Evolutionary conservation across 768 basidiomycete species (phyloP).

Genomic region (Rubroboletus pulcherrimus): DNA sequence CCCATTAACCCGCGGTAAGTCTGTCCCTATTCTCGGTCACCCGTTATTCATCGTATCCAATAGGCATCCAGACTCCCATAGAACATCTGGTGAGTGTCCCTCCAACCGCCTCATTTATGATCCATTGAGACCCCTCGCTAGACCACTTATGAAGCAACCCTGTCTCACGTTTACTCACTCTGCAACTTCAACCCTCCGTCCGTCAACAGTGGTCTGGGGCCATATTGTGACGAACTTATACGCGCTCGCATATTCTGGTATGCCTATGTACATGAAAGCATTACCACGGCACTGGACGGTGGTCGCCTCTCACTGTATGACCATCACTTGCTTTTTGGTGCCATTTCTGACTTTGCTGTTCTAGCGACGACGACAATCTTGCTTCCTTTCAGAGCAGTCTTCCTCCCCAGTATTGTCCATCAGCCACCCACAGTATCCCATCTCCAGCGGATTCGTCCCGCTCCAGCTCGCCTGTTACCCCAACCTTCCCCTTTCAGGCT

Average conservation of each 20-base stretch:
- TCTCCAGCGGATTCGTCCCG: conserved; percentile 34
- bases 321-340: not conserved
- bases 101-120: not conserved
- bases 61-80: conserved; percentile 27
- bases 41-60: conserved; percentile 6
- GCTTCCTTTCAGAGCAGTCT: conserved; percentile 65
- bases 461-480: conserved; percentile 21
- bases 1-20: conserved; percentile 80
- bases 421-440: conserved; percentile 26
- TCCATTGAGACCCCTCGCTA: conserved; percentile 21
- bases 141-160: conserved; percentile 75
- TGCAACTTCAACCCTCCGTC: conserved; percentile 53
- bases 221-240: conserved; percentile 56
- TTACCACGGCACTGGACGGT: conserved; percentile 79
- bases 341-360: conserved; percentile 2
- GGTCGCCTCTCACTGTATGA: conserved; percentile 77
- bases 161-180: conserved; percentile 78
- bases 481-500: conserved; percentile 24
- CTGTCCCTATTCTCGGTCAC: not conserved
- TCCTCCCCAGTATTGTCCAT: conserved; percentile 37
- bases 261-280: conserved; percentile 79
- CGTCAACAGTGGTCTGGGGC: conserved; percentile 45
- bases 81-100: conserved; percentile 20
- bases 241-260: conserved; percentile 89
- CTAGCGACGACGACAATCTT: conserved; percentile 73